Conservation (phyloP, 2,329 filamentous ascomycete genomes). For the Thielaviopsis populi region DNA sequence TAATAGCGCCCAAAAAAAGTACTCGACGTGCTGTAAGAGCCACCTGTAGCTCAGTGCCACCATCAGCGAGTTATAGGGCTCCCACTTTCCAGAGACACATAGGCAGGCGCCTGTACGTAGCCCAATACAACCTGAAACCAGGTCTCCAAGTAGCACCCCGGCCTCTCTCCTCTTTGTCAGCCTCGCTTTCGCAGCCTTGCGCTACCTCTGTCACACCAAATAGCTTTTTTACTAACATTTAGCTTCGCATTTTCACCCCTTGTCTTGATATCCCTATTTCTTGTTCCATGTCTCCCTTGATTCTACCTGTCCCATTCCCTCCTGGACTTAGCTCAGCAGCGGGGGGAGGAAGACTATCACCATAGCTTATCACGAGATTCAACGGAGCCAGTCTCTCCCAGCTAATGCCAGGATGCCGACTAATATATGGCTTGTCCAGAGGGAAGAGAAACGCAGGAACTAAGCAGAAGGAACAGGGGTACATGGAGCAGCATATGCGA, state of each 20-base stretch:
- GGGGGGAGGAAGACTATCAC: too few relatives aligned
- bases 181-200: neutral
- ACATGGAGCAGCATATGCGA: neutral
- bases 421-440: too few relatives aligned
- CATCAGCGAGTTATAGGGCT: neutral
- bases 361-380: too few relatives aligned
- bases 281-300: neutral
- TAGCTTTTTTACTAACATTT: too few relatives aligned
- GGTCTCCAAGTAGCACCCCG: neutral
- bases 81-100: neutral
- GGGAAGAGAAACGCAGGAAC: neutral
- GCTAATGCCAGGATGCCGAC: neutral
- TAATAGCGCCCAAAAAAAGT: neutral
- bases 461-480: slow-evolving; percentile 3
- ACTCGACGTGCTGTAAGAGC: neutral
- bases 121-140: neutral
- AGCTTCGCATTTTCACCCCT: neutral
- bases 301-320: neutral
- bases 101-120: neutral
- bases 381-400: neutral
- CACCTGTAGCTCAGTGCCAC: neutral
- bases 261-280: neutral
- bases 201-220: neutral
- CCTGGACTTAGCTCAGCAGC: too few relatives aligned
- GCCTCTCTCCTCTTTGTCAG: neutral